Evolutionary conservation across 495 filamentous ascomycete genomes (phyloP), one percentile per base, ranked within the genome.

Genomic region (Penicillium longicatenatum): DNA sequence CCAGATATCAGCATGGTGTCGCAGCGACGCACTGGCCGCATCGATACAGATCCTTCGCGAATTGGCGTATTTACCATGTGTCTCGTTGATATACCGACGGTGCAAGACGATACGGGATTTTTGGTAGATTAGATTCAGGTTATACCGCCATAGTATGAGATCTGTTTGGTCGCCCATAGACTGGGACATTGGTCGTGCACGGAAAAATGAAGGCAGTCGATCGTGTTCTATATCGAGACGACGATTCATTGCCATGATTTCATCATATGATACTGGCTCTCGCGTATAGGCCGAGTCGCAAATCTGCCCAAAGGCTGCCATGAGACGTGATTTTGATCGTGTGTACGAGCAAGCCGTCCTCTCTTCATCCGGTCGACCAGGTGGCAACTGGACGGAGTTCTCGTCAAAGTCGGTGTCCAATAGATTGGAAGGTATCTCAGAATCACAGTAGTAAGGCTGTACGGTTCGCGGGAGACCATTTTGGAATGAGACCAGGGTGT

Each of bases 51-150:
- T 86, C 49, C 83, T 83, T n/a, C 92, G 83, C 7, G 91, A 96
- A 66, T 91, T 88, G 8, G 85, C 81, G 62, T 92, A 95, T 12
- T 93, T 89, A 59, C 83, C 75, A 21, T 86, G 79, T 6, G 86
- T 85, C 55, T 87, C 80, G 6, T 80, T 79, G 60, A 96, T 81
- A 69, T 94, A 96, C 53, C 89, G 89, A 21, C 92, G 84, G 67
- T 97, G 93, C 48, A 97, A 80, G 24, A 94, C 86, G 48, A 88
- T 89, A 54, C 92, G 81, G 9, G 88, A 81, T 67, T 95, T 95
- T 62, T 92, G 87, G 66, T 89, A 93, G 21, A 96, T 70, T 17
- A 97, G 80, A 54, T 95, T 89, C 16, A 96, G 71, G 48, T 85
- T 88, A 66, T 88, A 91, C 12, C 92, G 86, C 58, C 90, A 87